phyloP scores from a whole-genome alignment of 129 eudicot species.

The Smallanthus sonchifolius region DNA sequence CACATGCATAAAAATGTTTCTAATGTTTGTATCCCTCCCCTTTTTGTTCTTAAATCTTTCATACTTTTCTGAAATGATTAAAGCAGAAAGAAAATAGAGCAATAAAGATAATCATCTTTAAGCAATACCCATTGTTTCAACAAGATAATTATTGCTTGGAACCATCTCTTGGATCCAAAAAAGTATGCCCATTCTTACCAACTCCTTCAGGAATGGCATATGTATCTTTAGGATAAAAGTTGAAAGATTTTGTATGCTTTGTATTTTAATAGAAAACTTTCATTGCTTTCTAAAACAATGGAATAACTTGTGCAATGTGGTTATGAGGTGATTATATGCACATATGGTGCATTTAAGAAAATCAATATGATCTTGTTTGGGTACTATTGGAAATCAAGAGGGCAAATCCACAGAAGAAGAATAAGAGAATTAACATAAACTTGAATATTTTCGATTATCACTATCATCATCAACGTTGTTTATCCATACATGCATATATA shows the following conservation, averaged over 20 bases:
- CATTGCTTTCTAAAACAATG: no score
- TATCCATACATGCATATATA: no score
- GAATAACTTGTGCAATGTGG: neutral
- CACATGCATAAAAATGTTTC: slow-evolving; percentile 44
- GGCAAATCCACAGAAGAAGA: no score
- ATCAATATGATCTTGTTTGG: neutral
- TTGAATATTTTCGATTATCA: no score
- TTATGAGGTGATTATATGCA: neutral
- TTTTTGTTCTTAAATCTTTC: slow-evolving; percentile 35
- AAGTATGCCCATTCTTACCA: slow-evolving; percentile 23
- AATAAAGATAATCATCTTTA: slow-evolving; percentile 33
- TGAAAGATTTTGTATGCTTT: slow-evolving; percentile 1
- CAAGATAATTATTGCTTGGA: slow-evolving; percentile 32
- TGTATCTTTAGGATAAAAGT: slow-evolving; percentile 2
- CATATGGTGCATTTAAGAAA: neutral
- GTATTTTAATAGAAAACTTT: neutral
- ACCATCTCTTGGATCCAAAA: slow-evolving; percentile 29
- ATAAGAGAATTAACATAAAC: no score
- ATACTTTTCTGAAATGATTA: slow-evolving; percentile 40
- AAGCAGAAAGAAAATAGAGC: slow-evolving; percentile 31
- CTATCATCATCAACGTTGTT: no score
- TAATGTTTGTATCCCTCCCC: slow-evolving; percentile 37
- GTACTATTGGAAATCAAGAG: neutral
- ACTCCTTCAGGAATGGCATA: slow-evolving; percentile 20
- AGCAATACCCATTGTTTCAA: slow-evolving; percentile 34